Conservation (phyloP, 2,329 filamentous ascomycete genomes). For the Xylaria sp. region DNA sequence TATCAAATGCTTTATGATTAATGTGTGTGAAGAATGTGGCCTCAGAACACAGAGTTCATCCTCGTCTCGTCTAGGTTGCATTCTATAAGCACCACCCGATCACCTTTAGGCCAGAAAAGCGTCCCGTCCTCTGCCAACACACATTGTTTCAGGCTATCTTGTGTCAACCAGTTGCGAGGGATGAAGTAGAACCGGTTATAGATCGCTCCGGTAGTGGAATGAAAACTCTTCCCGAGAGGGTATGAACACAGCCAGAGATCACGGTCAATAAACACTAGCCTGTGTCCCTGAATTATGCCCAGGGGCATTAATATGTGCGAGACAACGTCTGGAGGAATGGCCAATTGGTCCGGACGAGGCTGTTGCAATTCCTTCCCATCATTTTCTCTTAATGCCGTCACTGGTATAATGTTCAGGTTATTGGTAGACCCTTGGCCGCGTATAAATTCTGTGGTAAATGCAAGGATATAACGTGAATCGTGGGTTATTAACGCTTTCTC, state of each 20-base stretch:
- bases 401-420: not conserved
- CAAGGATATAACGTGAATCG: not conserved
- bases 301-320: not conserved
- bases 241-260: not conserved
- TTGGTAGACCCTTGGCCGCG: not conserved
- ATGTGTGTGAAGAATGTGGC: not conserved
- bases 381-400: not conserved
- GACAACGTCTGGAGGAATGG: not conserved
- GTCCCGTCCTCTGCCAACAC: not conserved
- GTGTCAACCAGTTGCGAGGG: not conserved
- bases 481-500: not conserved
- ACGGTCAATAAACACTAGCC: not conserved
- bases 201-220: not conserved
- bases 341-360: not conserved
- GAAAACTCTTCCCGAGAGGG: not conserved
- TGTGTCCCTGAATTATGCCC: not conserved
- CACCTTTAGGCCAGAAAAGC: not conserved
- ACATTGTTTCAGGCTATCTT: not conserved
- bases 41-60: conserved; percentile 1
- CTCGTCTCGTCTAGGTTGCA: conserved; percentile 16
- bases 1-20: too few species aligned
- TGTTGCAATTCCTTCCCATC: not conserved
- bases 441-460: not conserved
- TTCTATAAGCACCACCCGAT: conserved; percentile 14
- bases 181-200: conserved; percentile 1